Evolutionary conservation across 257 asterid species (phyloP).

Genomic region (Eustoma russellianum): DNA sequence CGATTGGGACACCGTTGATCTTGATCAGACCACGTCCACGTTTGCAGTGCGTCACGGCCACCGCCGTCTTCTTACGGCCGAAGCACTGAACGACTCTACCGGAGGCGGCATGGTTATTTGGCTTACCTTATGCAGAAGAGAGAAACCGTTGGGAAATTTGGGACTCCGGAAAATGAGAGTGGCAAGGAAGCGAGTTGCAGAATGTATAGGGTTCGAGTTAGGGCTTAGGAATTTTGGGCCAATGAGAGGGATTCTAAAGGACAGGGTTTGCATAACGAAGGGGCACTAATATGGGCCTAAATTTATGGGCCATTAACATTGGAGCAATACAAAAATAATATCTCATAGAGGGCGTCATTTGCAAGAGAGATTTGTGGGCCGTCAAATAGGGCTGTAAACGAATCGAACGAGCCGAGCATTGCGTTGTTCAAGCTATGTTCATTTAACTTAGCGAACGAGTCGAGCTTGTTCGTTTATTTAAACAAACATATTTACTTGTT

Average conservation of each 20-base stretch:
- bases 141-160: slow-evolving; percentile 1
- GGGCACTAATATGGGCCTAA: too few species aligned
- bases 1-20: slow-evolving; percentile 72
- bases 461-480: too few species aligned
- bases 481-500: too few species aligned
- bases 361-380: slow-evolving; percentile 26
- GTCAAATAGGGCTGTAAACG: too few species aligned
- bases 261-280: too few species aligned
- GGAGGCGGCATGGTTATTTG: slow-evolving; percentile 31
- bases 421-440: too few species aligned
- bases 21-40: slow-evolving; percentile 68
- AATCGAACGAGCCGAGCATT: too few species aligned
- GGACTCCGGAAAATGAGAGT: not conserved
- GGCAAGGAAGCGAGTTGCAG: not conserved
- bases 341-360: slow-evolving; percentile 27
- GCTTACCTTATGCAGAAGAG: not conserved
- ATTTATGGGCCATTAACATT: too few species aligned
- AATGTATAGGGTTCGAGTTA: not conserved
- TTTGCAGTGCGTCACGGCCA: slow-evolving; percentile 78
- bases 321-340: not conserved
- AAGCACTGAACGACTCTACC: slow-evolving; percentile 60
- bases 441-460: too few species aligned
- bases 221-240: too few species aligned
- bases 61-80: slow-evolving; percentile 76
- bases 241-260: too few species aligned